Evolutionary conservation across 2,329 filamentous ascomycete genomes (phyloP).

Genomic region (Colletotrichum destructivum): DNA sequence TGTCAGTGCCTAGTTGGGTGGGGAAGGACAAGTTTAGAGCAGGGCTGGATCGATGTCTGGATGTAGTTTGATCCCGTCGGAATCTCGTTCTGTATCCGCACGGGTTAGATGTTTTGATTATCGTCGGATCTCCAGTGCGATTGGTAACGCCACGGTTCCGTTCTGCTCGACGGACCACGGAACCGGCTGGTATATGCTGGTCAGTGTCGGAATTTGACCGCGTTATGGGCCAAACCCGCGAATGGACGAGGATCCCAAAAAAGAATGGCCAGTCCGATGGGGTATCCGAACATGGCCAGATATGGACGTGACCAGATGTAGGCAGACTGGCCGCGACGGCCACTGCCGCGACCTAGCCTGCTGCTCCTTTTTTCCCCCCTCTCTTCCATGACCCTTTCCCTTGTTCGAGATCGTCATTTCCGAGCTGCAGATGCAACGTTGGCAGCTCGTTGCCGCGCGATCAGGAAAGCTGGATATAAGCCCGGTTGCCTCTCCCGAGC

Average conservation of each 20-base stretch:
- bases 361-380: background rate
- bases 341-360: constrained; percentile 18
- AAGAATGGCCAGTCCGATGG: background rate
- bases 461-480: constrained; percentile 27
- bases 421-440: constrained; percentile 31
- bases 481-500: constrained; percentile 26
- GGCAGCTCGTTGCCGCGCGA: constrained; percentile 3
- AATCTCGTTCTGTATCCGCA: no score
- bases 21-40: background rate
- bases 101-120: no score
- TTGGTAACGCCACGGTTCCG: no score
- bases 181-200: background rate
- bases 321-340: background rate
- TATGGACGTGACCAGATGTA: constrained; percentile 38
- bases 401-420: constrained; percentile 32
- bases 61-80: constrained; percentile 19
- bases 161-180: no score
- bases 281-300: constrained; percentile 27
- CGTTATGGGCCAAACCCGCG: constrained; percentile 3
- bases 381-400: constrained; percentile 4
- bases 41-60: background rate
- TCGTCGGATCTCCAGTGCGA: no score
- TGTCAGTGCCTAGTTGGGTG: constrained; percentile 1
- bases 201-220: constrained; percentile 24
- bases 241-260: no score